Evolutionary conservation across 1,139 yeast genomes (phyloP).

Genomic region (Kodamaea sp.): DNA sequence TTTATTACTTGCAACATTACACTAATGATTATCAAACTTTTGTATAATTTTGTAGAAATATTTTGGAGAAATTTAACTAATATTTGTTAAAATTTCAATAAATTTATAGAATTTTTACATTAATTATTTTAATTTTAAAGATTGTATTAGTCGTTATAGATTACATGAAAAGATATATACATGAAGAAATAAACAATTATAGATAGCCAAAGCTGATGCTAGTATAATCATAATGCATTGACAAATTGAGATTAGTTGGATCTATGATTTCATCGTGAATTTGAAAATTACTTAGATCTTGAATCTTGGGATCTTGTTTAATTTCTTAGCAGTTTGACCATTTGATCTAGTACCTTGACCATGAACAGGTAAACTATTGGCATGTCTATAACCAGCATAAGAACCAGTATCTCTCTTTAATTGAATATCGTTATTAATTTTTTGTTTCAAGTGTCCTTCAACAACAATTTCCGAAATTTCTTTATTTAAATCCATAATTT

Average conservation of each 20-base stretch:
- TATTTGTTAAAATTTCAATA: too few species aligned
- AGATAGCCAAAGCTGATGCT: too few species aligned
- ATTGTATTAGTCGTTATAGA: too few species aligned
- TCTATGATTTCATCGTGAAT: not conserved
- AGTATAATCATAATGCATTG: too few species aligned
- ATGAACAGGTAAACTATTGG: constrained; percentile 82
- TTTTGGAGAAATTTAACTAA: too few species aligned
- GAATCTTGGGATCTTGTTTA: constrained; percentile 71
- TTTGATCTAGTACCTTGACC: constrained; percentile 94
- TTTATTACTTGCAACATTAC: too few species aligned
- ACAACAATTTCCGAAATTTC: constrained; percentile 80
- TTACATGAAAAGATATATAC: too few species aligned
- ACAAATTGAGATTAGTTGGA: not conserved
- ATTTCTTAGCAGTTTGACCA: constrained; percentile 81
- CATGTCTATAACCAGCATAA: constrained; percentile 87
- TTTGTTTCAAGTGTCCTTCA: constrained; percentile 80
- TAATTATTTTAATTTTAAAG: too few species aligned
- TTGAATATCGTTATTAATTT: constrained; percentile 73
- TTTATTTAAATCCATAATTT: constrained; percentile 79
- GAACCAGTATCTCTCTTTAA: constrained; percentile 81
- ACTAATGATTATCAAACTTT: too few species aligned
- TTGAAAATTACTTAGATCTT: constrained; percentile 18
- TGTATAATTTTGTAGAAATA: too few species aligned
- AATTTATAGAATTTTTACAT: too few species aligned
- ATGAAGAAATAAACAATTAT: too few species aligned